Evolutionary conservation across 73 alveolate genomes (phyloP).

Genomic region (Symbiodinium pilosum): DNA sequence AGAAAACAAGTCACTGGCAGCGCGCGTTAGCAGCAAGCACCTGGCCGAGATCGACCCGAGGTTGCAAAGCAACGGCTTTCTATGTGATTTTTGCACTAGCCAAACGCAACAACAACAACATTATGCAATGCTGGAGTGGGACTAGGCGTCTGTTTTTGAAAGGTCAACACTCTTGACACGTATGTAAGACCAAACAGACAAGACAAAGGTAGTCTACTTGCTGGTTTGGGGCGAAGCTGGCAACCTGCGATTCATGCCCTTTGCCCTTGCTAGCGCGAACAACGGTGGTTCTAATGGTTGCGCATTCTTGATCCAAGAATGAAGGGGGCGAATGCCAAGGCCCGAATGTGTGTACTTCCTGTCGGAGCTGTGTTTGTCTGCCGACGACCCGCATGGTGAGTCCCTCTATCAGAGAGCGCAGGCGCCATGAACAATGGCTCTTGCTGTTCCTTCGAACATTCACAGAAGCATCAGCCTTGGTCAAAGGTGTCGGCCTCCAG

Average conservation of each 20-base stretch:
- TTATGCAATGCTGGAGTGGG: not conserved
- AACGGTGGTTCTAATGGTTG: no score
- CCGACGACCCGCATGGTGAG: constrained; percentile 19
- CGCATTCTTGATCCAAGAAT: no score
- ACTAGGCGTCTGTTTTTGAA: not conserved
- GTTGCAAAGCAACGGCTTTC: no score
- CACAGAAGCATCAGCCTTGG: no score
- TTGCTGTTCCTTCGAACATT: no score
- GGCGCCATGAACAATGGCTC: no score
- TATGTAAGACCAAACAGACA: no score
- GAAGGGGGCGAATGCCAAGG: not conserved
- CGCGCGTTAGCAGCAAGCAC: not conserved
- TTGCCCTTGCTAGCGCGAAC: not conserved
- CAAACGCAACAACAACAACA: not conserved
- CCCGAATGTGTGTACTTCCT: constrained; percentile 62
- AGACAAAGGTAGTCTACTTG: constrained; percentile 31
- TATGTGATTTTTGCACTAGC: no score
- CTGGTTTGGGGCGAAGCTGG: constrained; percentile 94
- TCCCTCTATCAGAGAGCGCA: not conserved
- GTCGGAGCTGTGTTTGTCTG: constrained; percentile 51
- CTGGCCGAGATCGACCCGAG: not conserved
- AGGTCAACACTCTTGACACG: not conserved
- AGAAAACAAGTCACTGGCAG: not conserved
- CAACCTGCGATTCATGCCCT: constrained; percentile 60
- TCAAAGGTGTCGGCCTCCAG: not conserved